These are phyloP conservation scores for Saprolegnia diclina DNA, from an alignment of 352 stramenopile species.

Conservation along the genomic window DNA sequence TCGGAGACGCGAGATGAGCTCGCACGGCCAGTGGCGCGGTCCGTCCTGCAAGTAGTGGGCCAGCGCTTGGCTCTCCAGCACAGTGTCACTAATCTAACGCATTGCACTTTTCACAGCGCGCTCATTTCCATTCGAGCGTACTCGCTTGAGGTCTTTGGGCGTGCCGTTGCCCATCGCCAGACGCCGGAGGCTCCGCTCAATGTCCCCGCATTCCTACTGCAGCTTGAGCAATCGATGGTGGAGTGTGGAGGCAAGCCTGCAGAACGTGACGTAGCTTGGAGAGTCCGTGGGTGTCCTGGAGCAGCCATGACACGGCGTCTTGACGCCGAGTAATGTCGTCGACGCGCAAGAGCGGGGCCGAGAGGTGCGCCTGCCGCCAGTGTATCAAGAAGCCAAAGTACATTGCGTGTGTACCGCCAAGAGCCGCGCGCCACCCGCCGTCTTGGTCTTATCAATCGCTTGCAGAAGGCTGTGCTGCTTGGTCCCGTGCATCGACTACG, in stretches of 20 bases:
- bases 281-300: slow-evolving; percentile 37
- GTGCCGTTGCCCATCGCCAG: slow-evolving; percentile 52
- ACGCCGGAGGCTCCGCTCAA: slow-evolving; percentile 65
- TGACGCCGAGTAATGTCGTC: slow-evolving; percentile 42
- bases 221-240: slow-evolving; percentile 37
- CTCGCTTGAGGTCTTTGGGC: slow-evolving; percentile 54
- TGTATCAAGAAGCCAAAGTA: background rate
- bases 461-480: slow-evolving; percentile 47
- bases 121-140: background rate
- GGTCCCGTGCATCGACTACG: slow-evolving; percentile 48
- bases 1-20: background rate
- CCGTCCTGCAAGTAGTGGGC: slow-evolving; percentile 26
- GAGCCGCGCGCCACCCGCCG: slow-evolving; percentile 54
- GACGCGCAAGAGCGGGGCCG: slow-evolving; percentile 57
- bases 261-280: slow-evolving; percentile 33
- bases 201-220: slow-evolving; percentile 53
- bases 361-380: slow-evolving; percentile 38
- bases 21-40: background rate
- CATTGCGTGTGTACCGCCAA: slow-evolving; percentile 40
- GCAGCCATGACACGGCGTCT: slow-evolving; percentile 52
- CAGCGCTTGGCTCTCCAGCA: slow-evolving; percentile 14
- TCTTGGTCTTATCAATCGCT: slow-evolving; percentile 58
- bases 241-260: background rate
- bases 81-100: slow-evolving; percentile 24
- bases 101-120: background rate